Evolutionary conservation across 2,329 filamentous ascomycete genomes (phyloP).

Genomic region (Penicillium thymicola): DNA sequence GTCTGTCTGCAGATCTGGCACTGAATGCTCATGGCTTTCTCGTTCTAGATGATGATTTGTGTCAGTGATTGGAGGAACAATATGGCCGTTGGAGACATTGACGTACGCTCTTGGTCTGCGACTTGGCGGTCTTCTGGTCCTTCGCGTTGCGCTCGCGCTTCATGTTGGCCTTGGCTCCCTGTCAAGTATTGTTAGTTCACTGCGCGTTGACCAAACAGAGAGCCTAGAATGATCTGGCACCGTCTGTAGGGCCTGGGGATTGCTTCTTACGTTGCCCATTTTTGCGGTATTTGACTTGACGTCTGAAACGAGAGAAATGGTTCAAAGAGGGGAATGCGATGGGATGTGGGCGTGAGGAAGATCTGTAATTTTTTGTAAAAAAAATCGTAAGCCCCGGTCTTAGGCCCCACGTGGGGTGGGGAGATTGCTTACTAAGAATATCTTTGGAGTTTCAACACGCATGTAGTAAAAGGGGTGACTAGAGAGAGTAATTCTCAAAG

Average conservation of each 20-base stretch:
- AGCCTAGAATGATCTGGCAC: neutral
- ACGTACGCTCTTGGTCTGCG: slow-evolving; percentile 66
- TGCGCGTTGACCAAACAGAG: neutral
- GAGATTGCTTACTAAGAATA: slow-evolving; percentile 28
- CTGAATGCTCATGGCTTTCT: slow-evolving; percentile 70
- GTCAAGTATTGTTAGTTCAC: slow-evolving; percentile 13
- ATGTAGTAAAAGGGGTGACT: neutral
- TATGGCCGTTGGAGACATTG: neutral
- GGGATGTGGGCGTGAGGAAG: slow-evolving; percentile 7
- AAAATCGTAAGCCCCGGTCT: slow-evolving; percentile 6
- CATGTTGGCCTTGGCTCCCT: slow-evolving; percentile 64
- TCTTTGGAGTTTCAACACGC: slow-evolving; percentile 11
- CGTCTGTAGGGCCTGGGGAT: neutral
- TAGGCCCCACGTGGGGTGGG: slow-evolving; percentile 5
- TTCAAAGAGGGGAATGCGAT: slow-evolving; percentile 22
- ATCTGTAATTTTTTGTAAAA: slow-evolving; percentile 10
- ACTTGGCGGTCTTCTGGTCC: slow-evolving; percentile 58
- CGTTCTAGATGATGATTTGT: slow-evolving; percentile 54
- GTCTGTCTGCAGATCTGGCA: slow-evolving; percentile 74
- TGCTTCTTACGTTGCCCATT: slow-evolving; percentile 28
- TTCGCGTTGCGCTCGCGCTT: slow-evolving; percentile 71
- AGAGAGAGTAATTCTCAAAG: neutral
- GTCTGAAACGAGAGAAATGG: slow-evolving; percentile 33
- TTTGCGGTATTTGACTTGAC: slow-evolving; percentile 23
- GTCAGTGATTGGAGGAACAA: slow-evolving; percentile 2